Percentiles rank a stretch among this genome's conserved stretches.
Conservation (phyloP, 2,329 filamentous ascomycete species). For the Talaromyces sp. region DNA sequence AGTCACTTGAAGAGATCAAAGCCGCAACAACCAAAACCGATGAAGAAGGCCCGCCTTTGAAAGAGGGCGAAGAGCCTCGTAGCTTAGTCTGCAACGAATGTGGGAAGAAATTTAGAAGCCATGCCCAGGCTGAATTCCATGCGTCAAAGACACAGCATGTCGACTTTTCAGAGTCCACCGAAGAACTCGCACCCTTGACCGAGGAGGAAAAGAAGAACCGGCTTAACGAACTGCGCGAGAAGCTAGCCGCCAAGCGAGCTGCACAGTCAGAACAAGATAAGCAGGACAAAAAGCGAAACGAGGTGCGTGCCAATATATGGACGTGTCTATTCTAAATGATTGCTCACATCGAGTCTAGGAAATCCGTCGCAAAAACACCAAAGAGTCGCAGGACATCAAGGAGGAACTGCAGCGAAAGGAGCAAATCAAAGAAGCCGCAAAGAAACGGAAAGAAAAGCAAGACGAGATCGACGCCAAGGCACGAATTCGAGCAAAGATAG, state of each 20-base stretch:
- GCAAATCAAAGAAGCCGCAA: constrained; percentile 82
- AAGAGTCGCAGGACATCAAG: constrained; percentile 81
- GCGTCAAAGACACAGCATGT: constrained; percentile 85
- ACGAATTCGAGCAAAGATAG: constrained; percentile 87
- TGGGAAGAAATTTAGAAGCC: constrained; percentile 80
- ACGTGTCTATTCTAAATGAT: background rate
- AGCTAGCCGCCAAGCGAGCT: constrained; percentile 67
- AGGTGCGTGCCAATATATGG: constrained; percentile 48
- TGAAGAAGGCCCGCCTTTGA: constrained; percentile 59
- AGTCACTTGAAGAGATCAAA: constrained; percentile 74
- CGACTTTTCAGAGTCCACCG: constrained; percentile 88
- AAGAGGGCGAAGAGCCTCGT: constrained; percentile 65
- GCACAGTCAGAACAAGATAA: constrained; percentile 67
- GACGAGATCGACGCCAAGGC: constrained; percentile 82
- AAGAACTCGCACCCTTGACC: constrained; percentile 84
- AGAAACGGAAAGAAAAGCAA: constrained; percentile 81
- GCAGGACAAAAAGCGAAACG: constrained; percentile 76
- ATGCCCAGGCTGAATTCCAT: constrained; percentile 80
- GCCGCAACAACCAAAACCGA: constrained; percentile 46
- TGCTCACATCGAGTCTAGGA: constrained; percentile 33
- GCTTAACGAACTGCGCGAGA: constrained; percentile 67
- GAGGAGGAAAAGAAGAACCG: constrained; percentile 84
- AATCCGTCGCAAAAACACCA: constrained; percentile 80
- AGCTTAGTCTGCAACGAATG: constrained; percentile 94
- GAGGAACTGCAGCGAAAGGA: constrained; percentile 85